A percentile compares a stretch with the other conserved stretches of the same genome.
Conservation (phyloP, 805 yeast species). For the Phaffomyces opuntiae region DNA sequence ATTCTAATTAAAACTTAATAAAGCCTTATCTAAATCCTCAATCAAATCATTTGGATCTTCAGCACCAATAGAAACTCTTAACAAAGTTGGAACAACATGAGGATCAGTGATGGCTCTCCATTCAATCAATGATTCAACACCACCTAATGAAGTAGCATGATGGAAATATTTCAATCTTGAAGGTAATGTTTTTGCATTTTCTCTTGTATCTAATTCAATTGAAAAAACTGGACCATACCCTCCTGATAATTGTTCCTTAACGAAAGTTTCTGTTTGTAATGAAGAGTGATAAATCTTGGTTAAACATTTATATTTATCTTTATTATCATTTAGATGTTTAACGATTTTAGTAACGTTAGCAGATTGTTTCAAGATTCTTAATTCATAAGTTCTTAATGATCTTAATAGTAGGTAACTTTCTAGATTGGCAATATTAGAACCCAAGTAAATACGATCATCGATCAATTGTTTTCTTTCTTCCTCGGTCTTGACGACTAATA, state of each 20-base stretch:
- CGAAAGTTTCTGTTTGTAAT: constrained; percentile 63
- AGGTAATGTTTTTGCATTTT: constrained; percentile 59
- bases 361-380: constrained; percentile 65
- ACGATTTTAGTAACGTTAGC: constrained; percentile 57
- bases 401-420: constrained; percentile 71
- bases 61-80: constrained; percentile 76
- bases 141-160: constrained; percentile 92
- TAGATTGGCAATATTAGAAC: constrained; percentile 72
- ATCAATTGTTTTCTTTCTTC: constrained; percentile 39
- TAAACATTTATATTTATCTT: constrained; percentile 40
- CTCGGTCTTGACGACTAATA: constrained; percentile 56
- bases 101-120: constrained; percentile 79
- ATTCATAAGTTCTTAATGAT: constrained; percentile 72
- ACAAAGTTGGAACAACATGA: constrained; percentile 44
- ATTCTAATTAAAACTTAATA: constrained; percentile 19
- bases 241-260: constrained; percentile 57
- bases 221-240: constrained; percentile 75
- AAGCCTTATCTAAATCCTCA: constrained; percentile 59
- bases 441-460: constrained; percentile 62
- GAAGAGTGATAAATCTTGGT: constrained; percentile 62
- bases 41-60: constrained; percentile 76
- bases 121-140: constrained; percentile 84
- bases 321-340: constrained; percentile 46
- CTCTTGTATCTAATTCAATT: constrained; percentile 42
- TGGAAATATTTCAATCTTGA: constrained; percentile 60